Evolutionary conservation across 371 early-diverging fungal species (phyloP).

Genomic region (Syncephalis plumigaleata): DNA sequence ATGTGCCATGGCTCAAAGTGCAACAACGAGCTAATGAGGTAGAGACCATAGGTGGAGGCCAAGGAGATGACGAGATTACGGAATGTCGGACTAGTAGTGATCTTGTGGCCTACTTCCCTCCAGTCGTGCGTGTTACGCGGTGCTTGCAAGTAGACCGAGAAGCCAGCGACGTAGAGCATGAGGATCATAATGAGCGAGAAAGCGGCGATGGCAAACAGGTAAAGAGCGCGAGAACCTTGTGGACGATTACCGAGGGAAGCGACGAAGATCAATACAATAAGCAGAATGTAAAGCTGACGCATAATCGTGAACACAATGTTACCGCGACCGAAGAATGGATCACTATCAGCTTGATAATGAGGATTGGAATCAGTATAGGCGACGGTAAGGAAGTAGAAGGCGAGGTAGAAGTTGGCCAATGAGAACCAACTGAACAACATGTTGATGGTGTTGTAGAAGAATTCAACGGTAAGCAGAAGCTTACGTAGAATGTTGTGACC

Average conservation of each 20-base stretch:
- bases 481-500: slow-evolving; percentile 40
- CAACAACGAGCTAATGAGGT: slow-evolving; percentile 47
- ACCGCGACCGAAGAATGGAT: slow-evolving; percentile 23
- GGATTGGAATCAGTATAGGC: slow-evolving; percentile 6
- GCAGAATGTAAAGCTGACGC: slow-evolving; percentile 34
- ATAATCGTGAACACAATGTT: slow-evolving; percentile 19
- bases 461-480: slow-evolving; percentile 41
- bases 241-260: slow-evolving; percentile 59
- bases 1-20: slow-evolving; percentile 91
- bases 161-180: slow-evolving; percentile 46
- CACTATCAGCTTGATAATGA: slow-evolving; percentile 5
- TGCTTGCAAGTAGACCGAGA: neutral
- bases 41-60: slow-evolving; percentile 69
- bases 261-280: slow-evolving; percentile 49
- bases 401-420: slow-evolving; percentile 37
- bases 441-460: slow-evolving; percentile 48
- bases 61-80: slow-evolving; percentile 70
- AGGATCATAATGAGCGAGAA: slow-evolving; percentile 59
- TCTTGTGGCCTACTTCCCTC: neutral
- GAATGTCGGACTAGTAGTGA: slow-evolving; percentile 23
- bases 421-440: slow-evolving; percentile 68
- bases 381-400: slow-evolving; percentile 57
- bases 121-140: neutral
- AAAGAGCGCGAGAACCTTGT: slow-evolving; percentile 52
- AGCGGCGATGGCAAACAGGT: slow-evolving; percentile 34